Conservation (phyloP, 2,329 filamentous ascomycete genomes). For the Penicillium sp. region DNA sequence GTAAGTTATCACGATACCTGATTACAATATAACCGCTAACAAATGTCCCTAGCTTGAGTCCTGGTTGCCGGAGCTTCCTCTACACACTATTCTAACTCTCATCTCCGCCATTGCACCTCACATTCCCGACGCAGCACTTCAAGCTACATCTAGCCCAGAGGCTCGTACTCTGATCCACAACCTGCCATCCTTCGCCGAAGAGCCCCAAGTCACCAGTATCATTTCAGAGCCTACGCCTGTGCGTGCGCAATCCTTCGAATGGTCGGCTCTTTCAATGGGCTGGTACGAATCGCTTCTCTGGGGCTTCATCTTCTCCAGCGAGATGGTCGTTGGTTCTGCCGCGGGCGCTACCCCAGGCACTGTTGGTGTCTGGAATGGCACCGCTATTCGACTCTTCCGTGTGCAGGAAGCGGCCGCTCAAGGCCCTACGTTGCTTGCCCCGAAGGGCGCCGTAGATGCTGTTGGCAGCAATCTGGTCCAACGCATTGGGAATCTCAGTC, state of each 20-base stretch:
- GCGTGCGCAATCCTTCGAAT: constrained; percentile 88
- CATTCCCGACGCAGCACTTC: constrained; percentile 54
- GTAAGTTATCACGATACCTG: constrained; percentile 43
- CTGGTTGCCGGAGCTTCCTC: constrained; percentile 88
- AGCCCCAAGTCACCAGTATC: constrained; percentile 68
- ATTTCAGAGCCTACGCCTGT: constrained; percentile 69
- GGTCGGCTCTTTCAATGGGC: constrained; percentile 84
- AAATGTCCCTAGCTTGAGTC: constrained; percentile 68
- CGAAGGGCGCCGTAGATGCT: constrained; percentile 87
- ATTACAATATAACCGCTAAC: constrained; percentile 17
- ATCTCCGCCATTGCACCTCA: constrained; percentile 64
- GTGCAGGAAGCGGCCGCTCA: constrained; percentile 82
- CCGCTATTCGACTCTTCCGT: constrained; percentile 81
- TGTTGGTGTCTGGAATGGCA: constrained; percentile 93
- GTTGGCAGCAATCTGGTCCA: constrained; percentile 89
- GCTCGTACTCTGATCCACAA: constrained; percentile 48
- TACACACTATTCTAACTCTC: constrained; percentile 81
- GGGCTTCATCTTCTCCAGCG: constrained; percentile 87
- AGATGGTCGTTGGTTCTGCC: constrained; percentile 68
- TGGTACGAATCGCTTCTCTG: constrained; percentile 97
- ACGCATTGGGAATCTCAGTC: constrained; percentile 78
- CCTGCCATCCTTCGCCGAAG: constrained; percentile 49
- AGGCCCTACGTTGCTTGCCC: constrained; percentile 79
- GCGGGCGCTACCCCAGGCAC: constrained; percentile 69
- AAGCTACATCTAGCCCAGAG: constrained; percentile 42